A percentile compares a stretch with the other conserved stretches of the same genome.
Conservation (phyloP, 305 asterid species). For the Lippia alba region DNA sequence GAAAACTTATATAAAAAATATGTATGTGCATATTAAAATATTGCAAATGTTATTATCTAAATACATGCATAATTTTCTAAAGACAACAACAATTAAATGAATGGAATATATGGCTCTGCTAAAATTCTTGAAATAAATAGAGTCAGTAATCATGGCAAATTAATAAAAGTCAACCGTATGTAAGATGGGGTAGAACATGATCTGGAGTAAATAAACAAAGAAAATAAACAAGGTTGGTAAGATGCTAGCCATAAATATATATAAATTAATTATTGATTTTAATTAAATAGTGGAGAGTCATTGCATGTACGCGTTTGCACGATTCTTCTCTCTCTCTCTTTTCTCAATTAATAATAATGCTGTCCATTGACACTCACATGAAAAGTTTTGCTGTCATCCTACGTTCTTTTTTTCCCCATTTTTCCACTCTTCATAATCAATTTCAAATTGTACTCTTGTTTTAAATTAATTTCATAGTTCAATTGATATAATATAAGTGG, state of each 20-base stretch:
- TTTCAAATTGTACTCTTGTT: neutral
- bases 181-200: neutral
- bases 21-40: neutral
- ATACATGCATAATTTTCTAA: too few relatives aligned
- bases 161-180: conserved; percentile 28
- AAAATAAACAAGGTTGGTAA: conserved; percentile 7
- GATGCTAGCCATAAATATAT: neutral
- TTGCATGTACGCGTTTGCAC: conserved; percentile 38
- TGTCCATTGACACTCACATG: conserved; percentile 23
- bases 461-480: too few relatives aligned
- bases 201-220: neutral
- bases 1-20: too few relatives aligned
- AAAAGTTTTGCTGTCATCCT: conserved; percentile 40
- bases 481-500: too few relatives aligned
- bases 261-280: neutral
- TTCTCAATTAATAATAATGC: neutral
- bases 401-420: conserved; percentile 3
- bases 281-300: conserved; percentile 29
- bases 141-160: neutral
- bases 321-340: neutral
- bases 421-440: conserved; percentile 5
- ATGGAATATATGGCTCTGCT: neutral
- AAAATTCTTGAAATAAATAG: neutral
- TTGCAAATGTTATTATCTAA: too few relatives aligned
- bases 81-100: too few relatives aligned